Percentiles rank a stretch among this genome's conserved stretches.
phyloP scores from a whole-genome alignment of 2,329 filamentous ascomycete species.

The Penicillium concentricum region DNA sequence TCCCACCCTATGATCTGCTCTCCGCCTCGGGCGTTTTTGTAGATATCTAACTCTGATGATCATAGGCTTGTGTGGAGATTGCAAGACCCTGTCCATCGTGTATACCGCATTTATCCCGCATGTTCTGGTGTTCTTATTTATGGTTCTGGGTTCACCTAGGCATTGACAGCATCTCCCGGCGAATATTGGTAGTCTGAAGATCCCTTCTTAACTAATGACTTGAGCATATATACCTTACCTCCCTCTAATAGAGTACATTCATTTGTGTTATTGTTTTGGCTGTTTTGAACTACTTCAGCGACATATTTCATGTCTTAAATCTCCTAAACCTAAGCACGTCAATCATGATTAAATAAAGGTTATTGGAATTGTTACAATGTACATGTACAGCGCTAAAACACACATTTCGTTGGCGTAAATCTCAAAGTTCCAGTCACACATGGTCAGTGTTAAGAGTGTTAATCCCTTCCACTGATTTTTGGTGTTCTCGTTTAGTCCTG shows the following conservation, averaged over 20 bases:
- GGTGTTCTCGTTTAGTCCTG: neutral
- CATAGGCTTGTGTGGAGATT: constrained; percentile 23
- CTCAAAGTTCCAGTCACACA: neutral
- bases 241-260: constrained; percentile 34
- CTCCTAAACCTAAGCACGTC: neutral
- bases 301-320: neutral
- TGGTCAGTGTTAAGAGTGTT: neutral
- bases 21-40: constrained; percentile 23
- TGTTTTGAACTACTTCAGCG: neutral
- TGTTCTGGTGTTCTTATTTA: neutral
- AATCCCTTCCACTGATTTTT: neutral
- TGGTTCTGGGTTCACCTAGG: neutral
- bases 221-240: constrained; percentile 9
- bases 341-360: neutral
- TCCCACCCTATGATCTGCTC: constrained; percentile 17
- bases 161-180: neutral
- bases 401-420: neutral
- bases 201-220: constrained; percentile 8
- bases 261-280: constrained; percentile 8
- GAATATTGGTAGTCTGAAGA: neutral
- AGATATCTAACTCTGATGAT: constrained; percentile 40
- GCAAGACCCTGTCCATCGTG: constrained; percentile 5
- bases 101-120: constrained; percentile 13
- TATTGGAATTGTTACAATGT: neutral
- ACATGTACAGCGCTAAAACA: neutral